Evolutionary conservation across 805 yeast genomes (phyloP).

Genomic region (Brettanomyces anomalus): DNA sequence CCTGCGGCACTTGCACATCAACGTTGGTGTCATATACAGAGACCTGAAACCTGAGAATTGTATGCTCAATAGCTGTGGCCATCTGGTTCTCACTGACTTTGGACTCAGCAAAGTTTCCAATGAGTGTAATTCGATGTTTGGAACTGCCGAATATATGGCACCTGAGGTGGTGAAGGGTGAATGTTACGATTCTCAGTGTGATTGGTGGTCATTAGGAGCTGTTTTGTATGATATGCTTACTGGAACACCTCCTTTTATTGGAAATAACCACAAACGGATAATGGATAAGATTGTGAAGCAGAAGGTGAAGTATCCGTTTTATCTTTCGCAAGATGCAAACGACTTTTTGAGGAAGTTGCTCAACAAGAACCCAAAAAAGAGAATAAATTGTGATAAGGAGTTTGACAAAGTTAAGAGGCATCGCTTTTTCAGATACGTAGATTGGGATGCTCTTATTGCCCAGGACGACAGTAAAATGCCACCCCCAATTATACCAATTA

Average conservation of each 20-base stretch:
- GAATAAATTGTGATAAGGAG: constrained; percentile 49
- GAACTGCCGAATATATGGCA: constrained; percentile 83
- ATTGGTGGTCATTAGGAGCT: constrained; percentile 91
- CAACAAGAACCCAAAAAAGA: constrained; percentile 59
- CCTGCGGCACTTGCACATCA: constrained; percentile 57
- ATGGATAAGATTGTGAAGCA: constrained; percentile 67
- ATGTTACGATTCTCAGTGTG: constrained; percentile 70
- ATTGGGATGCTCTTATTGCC: constrained; percentile 52
- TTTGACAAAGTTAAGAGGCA: constrained; percentile 51
- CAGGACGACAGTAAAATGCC: constrained; percentile 46
- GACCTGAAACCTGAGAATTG: constrained; percentile 90
- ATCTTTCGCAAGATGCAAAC: constrained; percentile 70
- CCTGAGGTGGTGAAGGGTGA: constrained; percentile 80
- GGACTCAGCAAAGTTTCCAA: constrained; percentile 54
- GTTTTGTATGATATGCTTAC: constrained; percentile 71
- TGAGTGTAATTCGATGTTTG: constrained; percentile 50
- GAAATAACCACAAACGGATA: constrained; percentile 66
- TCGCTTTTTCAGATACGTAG: constrained; percentile 65
- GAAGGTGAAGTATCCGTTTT: constrained; percentile 61
- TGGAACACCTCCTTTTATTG: constrained; percentile 86
- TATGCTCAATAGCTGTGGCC: constrained; percentile 67
- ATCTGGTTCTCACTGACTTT: constrained; percentile 76
- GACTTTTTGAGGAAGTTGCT: constrained; percentile 59
- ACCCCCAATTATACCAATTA: constrained; percentile 79
- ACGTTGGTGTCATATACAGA: constrained; percentile 74